Evolutionary conservation across 1,284 basidiomycete genomes (phyloP).

Genomic region (Cutaneotrichosporon cavernicola): DNA sequence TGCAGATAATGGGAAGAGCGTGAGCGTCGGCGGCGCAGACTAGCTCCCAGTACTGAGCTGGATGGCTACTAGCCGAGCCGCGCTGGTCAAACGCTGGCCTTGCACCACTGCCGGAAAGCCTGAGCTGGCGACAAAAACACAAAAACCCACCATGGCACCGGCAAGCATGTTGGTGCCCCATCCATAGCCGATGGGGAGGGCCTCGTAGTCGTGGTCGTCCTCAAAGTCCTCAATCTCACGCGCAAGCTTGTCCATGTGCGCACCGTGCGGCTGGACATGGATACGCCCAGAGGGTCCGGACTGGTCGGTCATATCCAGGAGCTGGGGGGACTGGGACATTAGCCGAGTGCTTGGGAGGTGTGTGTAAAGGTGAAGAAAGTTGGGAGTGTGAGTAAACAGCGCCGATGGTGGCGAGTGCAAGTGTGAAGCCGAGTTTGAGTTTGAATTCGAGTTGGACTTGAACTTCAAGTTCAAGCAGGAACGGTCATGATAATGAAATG

Average conservation of each 20-base stretch:
- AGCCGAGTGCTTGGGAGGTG: not conserved
- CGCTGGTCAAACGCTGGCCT: too few relatives aligned
- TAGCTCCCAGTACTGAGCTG: too few relatives aligned
- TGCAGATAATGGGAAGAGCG: not conserved
- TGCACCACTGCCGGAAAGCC: not conserved
- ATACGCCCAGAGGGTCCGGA: slow-evolving; percentile 9
- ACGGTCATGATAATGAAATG: not conserved
- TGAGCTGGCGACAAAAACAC: too few relatives aligned
- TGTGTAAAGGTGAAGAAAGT: not conserved
- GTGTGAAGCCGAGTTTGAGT: too few relatives aligned
- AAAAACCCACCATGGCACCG: slow-evolving; percentile 76
- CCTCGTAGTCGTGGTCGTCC: slow-evolving; percentile 54
- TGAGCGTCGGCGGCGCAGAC: too few relatives aligned
- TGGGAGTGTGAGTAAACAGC: not conserved
- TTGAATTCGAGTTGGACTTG: too few relatives aligned
- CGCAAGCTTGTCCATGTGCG: slow-evolving; percentile 27
- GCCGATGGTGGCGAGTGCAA: not conserved
- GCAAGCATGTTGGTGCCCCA: slow-evolving; percentile 88
- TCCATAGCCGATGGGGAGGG: slow-evolving; percentile 50
- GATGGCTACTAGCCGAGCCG: not conserved
- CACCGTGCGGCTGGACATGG: slow-evolving; percentile 31
- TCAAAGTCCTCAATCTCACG: slow-evolving; percentile 24
- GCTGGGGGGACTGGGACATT: slow-evolving; percentile 13
- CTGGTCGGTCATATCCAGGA: slow-evolving; percentile 11
- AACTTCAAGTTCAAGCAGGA: too few relatives aligned